A percentile compares a stretch with the other conserved stretches of the same genome.
Conservation (phyloP, 345 rosid species). For the Excoecaria cochinchinensis region DNA sequence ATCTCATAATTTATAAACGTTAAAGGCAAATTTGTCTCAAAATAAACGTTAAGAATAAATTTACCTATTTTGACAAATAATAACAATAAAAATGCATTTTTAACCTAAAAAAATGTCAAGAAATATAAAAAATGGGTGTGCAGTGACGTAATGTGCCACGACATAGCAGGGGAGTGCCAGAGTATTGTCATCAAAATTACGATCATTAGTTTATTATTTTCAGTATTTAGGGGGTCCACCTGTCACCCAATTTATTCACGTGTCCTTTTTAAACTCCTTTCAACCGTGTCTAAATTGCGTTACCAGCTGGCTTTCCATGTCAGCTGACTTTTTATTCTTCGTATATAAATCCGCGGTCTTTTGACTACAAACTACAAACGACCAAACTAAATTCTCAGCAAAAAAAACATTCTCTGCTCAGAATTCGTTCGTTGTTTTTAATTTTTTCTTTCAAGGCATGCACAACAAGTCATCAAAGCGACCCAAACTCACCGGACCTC, state of each 20-base stretch:
- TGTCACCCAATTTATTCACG: background rate
- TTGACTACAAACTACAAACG: background rate
- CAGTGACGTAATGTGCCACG: too few species aligned
- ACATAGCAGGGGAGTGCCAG: too few species aligned
- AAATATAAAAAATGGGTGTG: too few species aligned
- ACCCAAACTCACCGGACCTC: slow-evolving; percentile 21
- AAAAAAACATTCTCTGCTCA: too few species aligned
- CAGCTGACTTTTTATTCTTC: background rate
- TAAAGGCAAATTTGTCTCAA: too few species aligned
- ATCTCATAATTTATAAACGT: too few species aligned
- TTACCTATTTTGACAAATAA: too few species aligned
- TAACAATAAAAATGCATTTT: too few species aligned
- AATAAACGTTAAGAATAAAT: too few species aligned
- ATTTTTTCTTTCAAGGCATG: slow-evolving; percentile 19
- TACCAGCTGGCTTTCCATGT: slow-evolving; percentile 4
- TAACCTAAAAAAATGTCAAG: too few species aligned
- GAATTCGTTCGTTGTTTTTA: background rate
- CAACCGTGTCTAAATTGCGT: slow-evolving; percentile 4
- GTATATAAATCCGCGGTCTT: background rate
- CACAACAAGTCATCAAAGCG: slow-evolving; percentile 35
- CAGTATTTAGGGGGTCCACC: background rate
- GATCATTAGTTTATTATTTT: too few species aligned
- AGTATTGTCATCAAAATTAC: too few species aligned
- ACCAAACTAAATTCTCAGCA: background rate
- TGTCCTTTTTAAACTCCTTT: background rate